Evolutionary conservation across 148 eudicot genomes (phyloP), one percentile per base, ranked within the genome.

Genomic region (Euryodendron excelsum): DNA sequence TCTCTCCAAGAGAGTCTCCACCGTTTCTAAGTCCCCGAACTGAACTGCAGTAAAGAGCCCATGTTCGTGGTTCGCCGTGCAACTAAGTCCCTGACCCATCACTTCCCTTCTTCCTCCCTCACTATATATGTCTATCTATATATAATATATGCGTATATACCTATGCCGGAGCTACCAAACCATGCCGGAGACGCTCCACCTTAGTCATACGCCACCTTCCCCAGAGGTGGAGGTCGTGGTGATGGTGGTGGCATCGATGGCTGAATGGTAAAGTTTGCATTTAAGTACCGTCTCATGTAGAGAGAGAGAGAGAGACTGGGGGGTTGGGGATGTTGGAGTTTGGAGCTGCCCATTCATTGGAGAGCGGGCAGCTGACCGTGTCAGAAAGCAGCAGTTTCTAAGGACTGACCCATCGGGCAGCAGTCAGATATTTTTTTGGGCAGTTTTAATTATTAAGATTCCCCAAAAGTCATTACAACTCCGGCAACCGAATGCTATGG

Each of bases 11-110:
- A 85, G 79, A 37, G 39, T 63, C 73, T 84, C 75, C 6, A 96
- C 75, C 11, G 79, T 69, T 6, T 84, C 87, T 41, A 88, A 87
- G 58, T 96, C 93, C 39, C 98, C 99, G 25, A 76, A 74, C 79
- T 92, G 88, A 2, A 86, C 90, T 1, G 95, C 93, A 65, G 69
- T 82, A 34, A 89, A 92, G 13, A 88, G 72, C 2, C 85, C 91
- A 77, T 82, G 82, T 61, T 91, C 90, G 25, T 87, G 77, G 65
- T 61, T 62, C 2, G 87, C 75, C 2, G 78, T 53, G 85, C 94
- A 96, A 63, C 97, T 93, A 33, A 91, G 76, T 33, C 87, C 88
- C 85, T 96, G 96, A 66, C 99, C 98, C 99, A 96, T 95, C 44
- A 58, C 74, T 27, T 36, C 27, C 78, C 70, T 62, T 64, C 31